Conservation (phyloP, 441 rosid species). For the Pelargonium australe region DNA sequence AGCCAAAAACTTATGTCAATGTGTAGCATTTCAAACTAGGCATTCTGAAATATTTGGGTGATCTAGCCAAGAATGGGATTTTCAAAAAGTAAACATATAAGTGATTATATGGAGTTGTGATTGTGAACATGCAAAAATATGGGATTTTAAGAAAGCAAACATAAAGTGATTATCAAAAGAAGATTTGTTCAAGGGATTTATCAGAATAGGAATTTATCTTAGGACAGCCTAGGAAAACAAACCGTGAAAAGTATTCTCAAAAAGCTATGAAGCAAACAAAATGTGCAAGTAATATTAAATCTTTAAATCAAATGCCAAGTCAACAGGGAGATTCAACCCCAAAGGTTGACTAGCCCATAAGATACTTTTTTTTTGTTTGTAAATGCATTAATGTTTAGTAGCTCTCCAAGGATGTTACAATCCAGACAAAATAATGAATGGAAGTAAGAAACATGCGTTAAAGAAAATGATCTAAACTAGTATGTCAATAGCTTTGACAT, state of each 20-base stretch:
- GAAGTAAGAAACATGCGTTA: background rate
- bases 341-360: background rate
- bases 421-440: background rate
- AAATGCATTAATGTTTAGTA: background rate
- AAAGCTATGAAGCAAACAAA: background rate
- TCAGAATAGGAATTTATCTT: slow-evolving; percentile 1
- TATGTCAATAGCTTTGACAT: background rate
- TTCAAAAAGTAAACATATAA: background rate
- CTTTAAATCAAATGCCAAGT: background rate
- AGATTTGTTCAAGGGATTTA: background rate
- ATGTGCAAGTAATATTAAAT: background rate
- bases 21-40: background rate
- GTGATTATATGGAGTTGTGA: background rate
- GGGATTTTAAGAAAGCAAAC: background rate
- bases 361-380: background rate
- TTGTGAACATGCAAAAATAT: background rate
- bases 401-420: background rate
- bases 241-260: background rate
- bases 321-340: background rate
- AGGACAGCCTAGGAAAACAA: background rate
- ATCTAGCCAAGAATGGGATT: background rate
- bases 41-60: background rate
- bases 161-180: background rate
- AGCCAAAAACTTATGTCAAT: background rate
- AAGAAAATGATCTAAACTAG: background rate